Evolutionary conservation across 2,329 filamentous ascomycete species (phyloP), one percentile per base, ranked within the genome.

Genomic region (Fusarium longipes): DNA sequence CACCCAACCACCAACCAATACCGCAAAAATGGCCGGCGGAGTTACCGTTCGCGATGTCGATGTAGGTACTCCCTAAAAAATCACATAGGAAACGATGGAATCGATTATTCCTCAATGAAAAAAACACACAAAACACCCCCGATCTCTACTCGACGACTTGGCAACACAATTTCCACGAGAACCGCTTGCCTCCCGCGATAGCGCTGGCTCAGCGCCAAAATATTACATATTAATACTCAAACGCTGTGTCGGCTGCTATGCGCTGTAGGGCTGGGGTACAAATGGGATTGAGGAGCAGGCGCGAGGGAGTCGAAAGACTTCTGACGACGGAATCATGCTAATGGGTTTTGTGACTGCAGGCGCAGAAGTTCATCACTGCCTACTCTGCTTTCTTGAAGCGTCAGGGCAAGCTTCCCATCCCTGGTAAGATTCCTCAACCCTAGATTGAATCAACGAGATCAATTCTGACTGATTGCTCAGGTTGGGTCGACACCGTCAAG

Each of bases 401-500:
- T 78, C 92, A 96, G 87, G 93, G 93, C 84, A 95, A 95, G 87
- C 91, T 96, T 76, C 91, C 91, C 80, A 93, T 95, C 79, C 92
- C 92, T 82, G 91, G 92, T 94, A 88, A 80, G 89, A 86, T 30
- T 18, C 6, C 6, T 7, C 15, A 17, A 18, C 32, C n/a, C 6
- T 48, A 25, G 5, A 3, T 1, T 0, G 14, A 2, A 17, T 6
- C 29, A 1, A 20, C 17, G 30, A 5, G 2, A 40, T 15, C 25
- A 51, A 59, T 39, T n/a, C 64, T 67, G 54, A 65, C 52, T 55
- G 38, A 7, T 7, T 24, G 4, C 20, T 4, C 65, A 96, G 93
- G 93, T 87, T 98, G 95, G 95, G 95, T 97, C 83, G 96, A 99
- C 82, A 97, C 95, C 79, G 96, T 98, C 86, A 99, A 99, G 92